Evolutionary conservation across 1,284 basidiomycete species (phyloP).

Genomic region (Cutaneotrichosporon mucoides): DNA sequence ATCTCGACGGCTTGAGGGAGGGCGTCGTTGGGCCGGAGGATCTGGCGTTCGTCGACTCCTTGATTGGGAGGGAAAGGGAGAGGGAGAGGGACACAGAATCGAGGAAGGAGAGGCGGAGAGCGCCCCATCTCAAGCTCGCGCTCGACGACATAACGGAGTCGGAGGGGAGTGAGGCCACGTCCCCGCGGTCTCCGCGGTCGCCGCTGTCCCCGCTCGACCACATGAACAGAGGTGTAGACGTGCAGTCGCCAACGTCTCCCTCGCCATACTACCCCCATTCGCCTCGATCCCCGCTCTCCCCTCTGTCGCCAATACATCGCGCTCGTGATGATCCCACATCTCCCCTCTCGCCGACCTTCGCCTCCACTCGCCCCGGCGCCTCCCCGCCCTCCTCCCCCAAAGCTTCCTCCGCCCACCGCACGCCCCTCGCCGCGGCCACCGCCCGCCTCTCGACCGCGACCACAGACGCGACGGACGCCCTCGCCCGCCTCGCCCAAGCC

Average conservation of each 20-base stretch:
- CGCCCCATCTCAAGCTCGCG: not conserved
- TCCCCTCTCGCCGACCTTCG: not conserved
- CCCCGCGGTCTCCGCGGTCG: not conserved
- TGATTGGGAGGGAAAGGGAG: constrained; percentile 3
- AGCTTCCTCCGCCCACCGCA: not conserved
- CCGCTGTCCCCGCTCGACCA: constrained; percentile 3
- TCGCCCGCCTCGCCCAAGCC: not conserved
- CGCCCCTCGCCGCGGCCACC: not conserved
- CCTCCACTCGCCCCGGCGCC: not conserved
- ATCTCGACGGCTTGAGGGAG: constrained; percentile 4
- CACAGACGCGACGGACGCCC: not conserved
- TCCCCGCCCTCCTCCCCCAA: not conserved
- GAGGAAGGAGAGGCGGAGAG: not conserved
- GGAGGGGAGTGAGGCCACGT: not conserved
- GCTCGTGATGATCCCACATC: not conserved
- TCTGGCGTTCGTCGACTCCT: not conserved
- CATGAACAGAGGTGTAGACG: not conserved
- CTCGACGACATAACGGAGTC: not conserved
- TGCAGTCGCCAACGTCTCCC: not conserved
- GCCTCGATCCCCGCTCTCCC: not conserved
- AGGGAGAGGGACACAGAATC: not conserved
- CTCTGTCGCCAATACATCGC: not conserved
- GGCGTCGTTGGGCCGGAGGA: constrained; percentile 1
- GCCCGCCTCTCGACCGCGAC: not conserved
- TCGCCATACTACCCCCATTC: not conserved